Conservation (phyloP, 306 rosid genomes). For the Glycine tomentella region DNA sequence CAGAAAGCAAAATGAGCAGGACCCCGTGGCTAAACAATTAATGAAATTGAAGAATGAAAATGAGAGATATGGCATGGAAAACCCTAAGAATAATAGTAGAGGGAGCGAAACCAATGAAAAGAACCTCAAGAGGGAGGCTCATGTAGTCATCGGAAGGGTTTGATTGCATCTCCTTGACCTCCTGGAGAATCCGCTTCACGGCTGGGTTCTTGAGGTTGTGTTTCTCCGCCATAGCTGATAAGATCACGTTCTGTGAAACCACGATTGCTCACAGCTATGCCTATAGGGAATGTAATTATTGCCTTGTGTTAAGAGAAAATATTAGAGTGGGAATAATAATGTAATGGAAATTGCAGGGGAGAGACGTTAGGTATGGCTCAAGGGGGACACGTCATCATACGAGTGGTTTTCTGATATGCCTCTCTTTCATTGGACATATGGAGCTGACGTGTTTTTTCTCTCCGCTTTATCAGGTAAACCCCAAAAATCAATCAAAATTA, state of each 20-base stretch:
- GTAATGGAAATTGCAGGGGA: not conserved
- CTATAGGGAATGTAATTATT: not conserved
- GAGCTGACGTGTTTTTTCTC: not conserved
- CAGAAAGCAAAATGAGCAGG: too few relatives aligned
- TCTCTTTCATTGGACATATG: conserved; percentile 19
- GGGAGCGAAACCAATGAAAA: not conserved
- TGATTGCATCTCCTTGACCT: conserved; percentile 93
- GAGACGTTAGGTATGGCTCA: not conserved
- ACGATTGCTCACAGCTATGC: not conserved
- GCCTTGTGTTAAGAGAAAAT: not conserved
- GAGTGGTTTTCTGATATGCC: conserved; percentile 44
- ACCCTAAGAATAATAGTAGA: conserved; percentile 40
- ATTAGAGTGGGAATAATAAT: not conserved
- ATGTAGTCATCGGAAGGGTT: conserved; percentile 94
- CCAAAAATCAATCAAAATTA: not conserved
- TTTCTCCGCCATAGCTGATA: conserved; percentile 69
- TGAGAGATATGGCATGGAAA: not conserved
- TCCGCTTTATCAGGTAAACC: not conserved
- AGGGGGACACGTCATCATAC: conserved; percentile 50
- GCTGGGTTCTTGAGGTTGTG: conserved; percentile 87
- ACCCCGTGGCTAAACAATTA: not conserved
- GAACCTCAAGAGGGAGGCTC: conserved; percentile 97
- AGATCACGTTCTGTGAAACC: not conserved
- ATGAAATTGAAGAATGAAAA: not conserved
- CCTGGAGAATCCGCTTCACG: conserved; percentile 95